Evolutionary conservation across 2,329 filamentous ascomycete genomes (phyloP), one percentile per base, ranked within the genome.

Genomic region (Phaeosphaeriaceae sp.): DNA sequence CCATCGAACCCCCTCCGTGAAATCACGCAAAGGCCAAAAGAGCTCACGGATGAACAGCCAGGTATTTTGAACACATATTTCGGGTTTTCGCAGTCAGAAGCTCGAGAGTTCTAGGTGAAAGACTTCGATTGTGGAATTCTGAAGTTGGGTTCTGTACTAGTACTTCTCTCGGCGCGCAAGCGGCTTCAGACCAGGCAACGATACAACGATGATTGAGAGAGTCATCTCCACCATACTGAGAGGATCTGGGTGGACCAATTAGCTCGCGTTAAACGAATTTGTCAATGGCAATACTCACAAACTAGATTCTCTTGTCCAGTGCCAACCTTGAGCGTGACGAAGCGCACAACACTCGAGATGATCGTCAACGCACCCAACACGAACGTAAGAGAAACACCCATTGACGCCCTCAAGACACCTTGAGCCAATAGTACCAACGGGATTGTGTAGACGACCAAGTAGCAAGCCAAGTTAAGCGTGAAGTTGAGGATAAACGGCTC

Each of bases 401-500:
- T 20, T 1, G 64, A 67, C 0, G 46, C 25, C 17, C 53, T 44
- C 19, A 68, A 48, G 1, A 66, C 46, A 33, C 66, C 62, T 24
- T 60, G 51, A 1, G 45, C 20, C 20, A 68, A 47, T 3, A 68
- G 54, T 2, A 66, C 54, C 0, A 58, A 36, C 1, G 66, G 66
- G 7, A 68, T 57, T 0, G 66, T 56, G 22, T 68, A 68, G 3
- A 66, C 62, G 0, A 63, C 61, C 1, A 68, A 53, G 48, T 68
- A 68, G 21, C 66, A 68, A 1, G 66, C 64, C 20, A 68, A 24
- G 5, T 68, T 68, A 22, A 68, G 60, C 0, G 66, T 67, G n/a
- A 68, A 68, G 57, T 68, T 67, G n/a, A 68, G 45, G 22, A 68
- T 68, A n/a, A 68, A 68, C 0, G 64, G 66, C 45, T 68, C 66